Evolutionary conservation across 768 basidiomycete species (phyloP).

Genomic region (Leccinum variicolor): DNA sequence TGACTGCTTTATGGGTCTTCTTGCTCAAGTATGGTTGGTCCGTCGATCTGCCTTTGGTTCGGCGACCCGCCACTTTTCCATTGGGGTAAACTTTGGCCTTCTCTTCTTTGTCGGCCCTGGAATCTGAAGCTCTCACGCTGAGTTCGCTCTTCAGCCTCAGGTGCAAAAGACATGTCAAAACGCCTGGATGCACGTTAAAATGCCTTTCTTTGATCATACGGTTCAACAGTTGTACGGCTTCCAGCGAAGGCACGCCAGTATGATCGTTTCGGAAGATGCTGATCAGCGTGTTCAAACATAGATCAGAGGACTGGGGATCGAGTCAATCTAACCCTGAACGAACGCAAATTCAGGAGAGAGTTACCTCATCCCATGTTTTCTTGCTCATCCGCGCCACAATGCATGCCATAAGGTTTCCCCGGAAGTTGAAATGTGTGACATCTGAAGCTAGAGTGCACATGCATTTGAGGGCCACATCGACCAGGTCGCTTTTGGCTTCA

Average conservation of each 20-base stretch:
- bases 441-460: conserved; percentile 84
- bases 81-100: conserved; percentile 36
- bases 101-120: conserved; percentile 56
- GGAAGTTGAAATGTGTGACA: conserved; percentile 96
- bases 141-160: conserved; percentile 88
- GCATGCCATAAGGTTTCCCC: conserved; percentile 85
- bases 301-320: conserved; percentile 67
- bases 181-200: conserved; percentile 87
- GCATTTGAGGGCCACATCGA: conserved; percentile 71
- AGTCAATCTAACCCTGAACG: conserved; percentile 7
- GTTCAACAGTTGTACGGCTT: conserved; percentile 85
- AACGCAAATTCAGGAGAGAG: conserved; percentile 22
- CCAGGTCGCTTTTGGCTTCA: conserved; percentile 61
- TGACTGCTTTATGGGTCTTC: conserved; percentile 80
- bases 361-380: conserved; percentile 86
- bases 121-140: conserved; percentile 71
- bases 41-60: conserved; percentile 54
- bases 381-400: conserved; percentile 80
- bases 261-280: conserved; percentile 80
- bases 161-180: conserved; percentile 78
- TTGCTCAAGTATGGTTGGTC: conserved; percentile 83
- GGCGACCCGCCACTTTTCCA: conserved; percentile 37
- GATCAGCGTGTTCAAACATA: conserved; percentile 80
- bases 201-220: conserved; percentile 94
- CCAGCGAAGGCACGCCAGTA: conserved; percentile 79